A percentile compares a stretch with the other conserved stretches of the same genome.
Evolutionary conservation across 306 rosid genomes (phyloP).

Genomic region (Fragaria vesca): DNA sequence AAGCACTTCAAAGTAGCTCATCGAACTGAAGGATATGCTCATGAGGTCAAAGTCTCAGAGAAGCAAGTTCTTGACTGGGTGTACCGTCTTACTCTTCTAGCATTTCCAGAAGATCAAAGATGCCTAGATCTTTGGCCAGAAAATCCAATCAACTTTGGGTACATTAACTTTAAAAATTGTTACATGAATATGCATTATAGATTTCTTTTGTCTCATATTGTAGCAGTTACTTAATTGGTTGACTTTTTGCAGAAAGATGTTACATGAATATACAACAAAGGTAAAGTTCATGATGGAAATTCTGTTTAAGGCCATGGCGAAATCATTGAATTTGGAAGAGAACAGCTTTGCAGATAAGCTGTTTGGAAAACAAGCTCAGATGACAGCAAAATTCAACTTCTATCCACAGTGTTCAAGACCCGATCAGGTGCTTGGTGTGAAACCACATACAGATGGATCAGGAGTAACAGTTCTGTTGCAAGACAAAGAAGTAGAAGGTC

Average conservation of each 20-base stretch:
- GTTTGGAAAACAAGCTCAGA: constrained; percentile 41
- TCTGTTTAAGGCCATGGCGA: constrained; percentile 69
- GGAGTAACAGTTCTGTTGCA: constrained; percentile 62
- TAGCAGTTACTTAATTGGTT: background rate
- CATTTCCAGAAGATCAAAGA: constrained; percentile 51
- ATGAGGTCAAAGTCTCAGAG: constrained; percentile 41
- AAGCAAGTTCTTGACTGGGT: constrained; percentile 70
- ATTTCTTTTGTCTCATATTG: background rate
- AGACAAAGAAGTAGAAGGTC: constrained; percentile 68
- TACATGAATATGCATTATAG: background rate
- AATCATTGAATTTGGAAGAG: constrained; percentile 64
- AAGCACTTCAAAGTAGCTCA: constrained; percentile 40
- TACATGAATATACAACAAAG: constrained; percentile 47
- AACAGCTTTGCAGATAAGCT: constrained; percentile 42
- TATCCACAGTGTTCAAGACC: constrained; percentile 70
- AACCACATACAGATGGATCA: constrained; percentile 75
- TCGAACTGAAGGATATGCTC: constrained; percentile 61
- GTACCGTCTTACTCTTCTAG: constrained; percentile 48
- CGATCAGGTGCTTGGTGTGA: constrained; percentile 58
- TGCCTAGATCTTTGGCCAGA: constrained; percentile 56
- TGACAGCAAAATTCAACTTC: constrained; percentile 55
- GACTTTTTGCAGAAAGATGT: constrained; percentile 33
- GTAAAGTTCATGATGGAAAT: constrained; percentile 36
- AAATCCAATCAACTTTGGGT: constrained; percentile 50
- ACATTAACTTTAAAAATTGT: constrained; percentile 7